A percentile compares a stretch with the other conserved stretches of the same genome.
phyloP scores from a whole-genome alignment of 192 early-diverging fungal species.

The Coemansia sp. region DNA sequence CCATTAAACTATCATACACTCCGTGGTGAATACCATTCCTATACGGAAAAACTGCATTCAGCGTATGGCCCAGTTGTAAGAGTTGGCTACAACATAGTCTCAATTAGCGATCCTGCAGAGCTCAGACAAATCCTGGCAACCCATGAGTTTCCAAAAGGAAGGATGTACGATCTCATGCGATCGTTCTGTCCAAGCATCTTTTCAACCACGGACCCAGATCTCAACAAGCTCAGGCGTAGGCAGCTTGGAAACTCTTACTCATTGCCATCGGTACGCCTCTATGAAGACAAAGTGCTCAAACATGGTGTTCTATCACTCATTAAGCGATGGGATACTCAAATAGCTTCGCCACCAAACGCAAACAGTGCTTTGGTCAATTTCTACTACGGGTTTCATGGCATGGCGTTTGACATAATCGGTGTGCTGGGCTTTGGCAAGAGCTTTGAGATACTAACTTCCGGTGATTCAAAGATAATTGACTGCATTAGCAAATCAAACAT shows the following conservation, averaged over 20 bases:
- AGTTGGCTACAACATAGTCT: slow-evolving; percentile 30
- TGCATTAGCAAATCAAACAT: slow-evolving; percentile 4
- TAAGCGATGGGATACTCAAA: slow-evolving; percentile 18
- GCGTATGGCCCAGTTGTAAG: slow-evolving; percentile 46
- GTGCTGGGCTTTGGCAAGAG: slow-evolving; percentile 37
- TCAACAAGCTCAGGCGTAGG: slow-evolving; percentile 28
- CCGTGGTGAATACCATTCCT: slow-evolving; percentile 25
- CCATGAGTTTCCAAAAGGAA: slow-evolving; percentile 41
- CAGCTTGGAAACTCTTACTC: slow-evolving; percentile 34
- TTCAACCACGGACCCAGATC: slow-evolving; percentile 32
- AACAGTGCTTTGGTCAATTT: slow-evolving; percentile 21
- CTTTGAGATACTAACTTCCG: slow-evolving; percentile 19
- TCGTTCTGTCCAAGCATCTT: slow-evolving; percentile 22
- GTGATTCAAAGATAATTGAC: slow-evolving; percentile 22
- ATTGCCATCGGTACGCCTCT: slow-evolving; percentile 12
- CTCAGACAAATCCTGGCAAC: slow-evolving; percentile 32
- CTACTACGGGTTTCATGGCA: slow-evolving; percentile 30
- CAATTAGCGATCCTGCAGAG: slow-evolving; percentile 18
- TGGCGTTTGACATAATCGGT: slow-evolving; percentile 37
- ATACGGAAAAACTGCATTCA: slow-evolving; percentile 19
- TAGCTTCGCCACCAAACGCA: background rate
- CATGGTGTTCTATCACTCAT: slow-evolving; percentile 32
- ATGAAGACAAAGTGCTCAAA: slow-evolving; percentile 31
- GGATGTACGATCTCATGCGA: slow-evolving; percentile 18
- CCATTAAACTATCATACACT: slow-evolving; percentile 11